Percentiles rank a stretch among this genome's conserved stretches.
These are phyloP conservation scores for Thuja plicata DNA, from an alignment of 83 land plant species.

Conservation along the genomic window DNA sequence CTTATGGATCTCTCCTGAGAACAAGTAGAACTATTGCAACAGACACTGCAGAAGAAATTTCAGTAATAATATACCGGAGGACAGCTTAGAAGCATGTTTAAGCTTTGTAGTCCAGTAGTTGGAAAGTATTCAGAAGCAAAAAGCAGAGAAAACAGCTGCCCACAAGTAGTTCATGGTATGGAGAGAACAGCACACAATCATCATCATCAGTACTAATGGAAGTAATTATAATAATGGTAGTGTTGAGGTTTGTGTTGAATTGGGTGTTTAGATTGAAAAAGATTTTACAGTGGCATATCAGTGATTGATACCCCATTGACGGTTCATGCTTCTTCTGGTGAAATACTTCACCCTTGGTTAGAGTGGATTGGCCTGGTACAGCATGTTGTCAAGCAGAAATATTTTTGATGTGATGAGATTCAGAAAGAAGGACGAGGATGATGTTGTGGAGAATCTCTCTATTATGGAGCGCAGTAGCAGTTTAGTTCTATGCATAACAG, in stretches of 20 bases:
- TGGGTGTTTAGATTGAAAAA: neutral
- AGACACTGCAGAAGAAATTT: neutral
- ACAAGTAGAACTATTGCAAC: neutral
- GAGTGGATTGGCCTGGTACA: too few species aligned
- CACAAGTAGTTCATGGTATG: neutral
- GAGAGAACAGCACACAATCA: neutral
- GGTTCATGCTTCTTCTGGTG: too few species aligned
- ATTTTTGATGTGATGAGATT: too few species aligned
- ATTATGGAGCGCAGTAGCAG: too few species aligned
- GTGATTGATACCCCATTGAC: neutral
- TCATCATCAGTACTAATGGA: neutral
- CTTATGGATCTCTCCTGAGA: neutral
- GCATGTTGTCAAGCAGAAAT: too few species aligned
- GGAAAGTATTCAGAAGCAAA: constrained; percentile 6
- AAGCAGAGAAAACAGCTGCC: neutral
- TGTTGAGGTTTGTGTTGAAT: neutral
- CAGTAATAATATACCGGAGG: neutral
- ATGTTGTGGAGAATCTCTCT: too few species aligned
- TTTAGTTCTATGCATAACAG: too few species aligned
- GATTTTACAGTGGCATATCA: neutral
- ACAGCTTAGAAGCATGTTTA: neutral
- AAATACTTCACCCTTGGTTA: too few species aligned
- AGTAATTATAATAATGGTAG: neutral
- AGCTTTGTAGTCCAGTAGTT: neutral
- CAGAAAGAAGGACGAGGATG: too few species aligned